These are phyloP conservation scores for Kurtzmaniella fragi DNA, from an alignment of 805 yeast species.

Conservation along the genomic window DNA sequence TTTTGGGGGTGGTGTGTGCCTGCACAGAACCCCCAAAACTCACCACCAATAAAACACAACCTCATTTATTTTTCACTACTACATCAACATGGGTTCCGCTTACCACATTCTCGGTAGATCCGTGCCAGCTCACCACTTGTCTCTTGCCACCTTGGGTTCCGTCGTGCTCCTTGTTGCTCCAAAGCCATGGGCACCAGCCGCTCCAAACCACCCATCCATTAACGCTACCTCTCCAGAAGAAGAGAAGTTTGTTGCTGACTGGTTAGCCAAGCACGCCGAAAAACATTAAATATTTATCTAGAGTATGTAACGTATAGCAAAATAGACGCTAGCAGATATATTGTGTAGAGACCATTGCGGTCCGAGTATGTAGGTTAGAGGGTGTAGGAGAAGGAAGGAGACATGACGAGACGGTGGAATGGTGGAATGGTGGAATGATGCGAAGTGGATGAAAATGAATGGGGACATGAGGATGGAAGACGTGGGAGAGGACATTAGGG, in stretches of 20 bases:
- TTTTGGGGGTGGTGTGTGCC: not conserved
- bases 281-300: slow-evolving; percentile 16
- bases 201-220: slow-evolving; percentile 61
- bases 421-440: too few species aligned
- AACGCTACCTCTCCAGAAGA: slow-evolving; percentile 82
- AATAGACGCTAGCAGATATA: too few species aligned
- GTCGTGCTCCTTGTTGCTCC: slow-evolving; percentile 62
- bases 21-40: slow-evolving; percentile 5
- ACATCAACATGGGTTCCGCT: slow-evolving; percentile 68
- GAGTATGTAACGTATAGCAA: too few species aligned
- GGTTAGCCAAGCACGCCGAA: slow-evolving; percentile 52
- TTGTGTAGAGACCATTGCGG: too few species aligned
- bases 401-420: too few species aligned
- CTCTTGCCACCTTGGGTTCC: slow-evolving; percentile 74
- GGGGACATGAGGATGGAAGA: too few species aligned
- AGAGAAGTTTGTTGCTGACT: slow-evolving; percentile 69
- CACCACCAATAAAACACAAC: slow-evolving; percentile 7
- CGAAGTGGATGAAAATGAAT: too few species aligned
- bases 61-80: not conserved
- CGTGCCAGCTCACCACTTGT: slow-evolving; percentile 77
- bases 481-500: too few species aligned
- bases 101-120: slow-evolving; percentile 81
- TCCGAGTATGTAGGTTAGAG: too few species aligned
- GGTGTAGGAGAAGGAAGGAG: too few species aligned
- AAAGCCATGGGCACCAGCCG: slow-evolving; percentile 66